Percentiles rank a stretch among this genome's conserved stretches.
These are phyloP conservation scores for Nicotiana otophora DNA, from an alignment of 257 asterid genomes.

Conservation along the genomic window DNA sequence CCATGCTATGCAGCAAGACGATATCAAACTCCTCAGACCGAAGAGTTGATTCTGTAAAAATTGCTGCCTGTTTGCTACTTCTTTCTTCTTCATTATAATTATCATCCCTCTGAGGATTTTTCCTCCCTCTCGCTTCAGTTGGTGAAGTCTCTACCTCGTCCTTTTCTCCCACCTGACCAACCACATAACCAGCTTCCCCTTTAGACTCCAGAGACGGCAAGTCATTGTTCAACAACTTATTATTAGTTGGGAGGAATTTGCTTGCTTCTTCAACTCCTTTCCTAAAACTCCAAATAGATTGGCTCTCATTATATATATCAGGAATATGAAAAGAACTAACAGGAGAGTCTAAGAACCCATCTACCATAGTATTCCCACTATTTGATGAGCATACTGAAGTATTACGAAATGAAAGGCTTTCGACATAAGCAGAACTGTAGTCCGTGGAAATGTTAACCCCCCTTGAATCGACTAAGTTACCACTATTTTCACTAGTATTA, in stretches of 20 bases:
- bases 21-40: slow-evolving; percentile 32
- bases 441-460: slow-evolving; percentile 21
- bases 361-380: slow-evolving; percentile 27
- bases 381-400: slow-evolving; percentile 26
- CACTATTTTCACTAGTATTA: slow-evolving; percentile 15
- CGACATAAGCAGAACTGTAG: slow-evolving; percentile 13
- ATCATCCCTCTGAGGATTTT: slow-evolving; percentile 27
- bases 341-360: slow-evolving; percentile 46
- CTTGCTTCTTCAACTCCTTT: slow-evolving; percentile 59
- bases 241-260: slow-evolving; percentile 39
- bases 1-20: slow-evolving; percentile 37
- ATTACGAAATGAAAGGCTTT: slow-evolving; percentile 9
- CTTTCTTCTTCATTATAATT: slow-evolving; percentile 43
- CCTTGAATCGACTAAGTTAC: slow-evolving; percentile 21
- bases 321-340: slow-evolving; percentile 36
- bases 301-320: slow-evolving; percentile 32
- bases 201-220: slow-evolving; percentile 7
- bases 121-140: slow-evolving; percentile 35
- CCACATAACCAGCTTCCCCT: slow-evolving; percentile 6
- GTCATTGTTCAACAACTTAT: slow-evolving; percentile 20
- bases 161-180: slow-evolving; percentile 8
- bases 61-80: slow-evolving; percentile 37
- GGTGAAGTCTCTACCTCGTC: slow-evolving; percentile 22
- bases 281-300: slow-evolving; percentile 36
- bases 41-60: slow-evolving; percentile 18